Base-by-base conservation (phyloP, 2,329 filamentous ascomycete species). In the Seiridium cupressi region DNA sequence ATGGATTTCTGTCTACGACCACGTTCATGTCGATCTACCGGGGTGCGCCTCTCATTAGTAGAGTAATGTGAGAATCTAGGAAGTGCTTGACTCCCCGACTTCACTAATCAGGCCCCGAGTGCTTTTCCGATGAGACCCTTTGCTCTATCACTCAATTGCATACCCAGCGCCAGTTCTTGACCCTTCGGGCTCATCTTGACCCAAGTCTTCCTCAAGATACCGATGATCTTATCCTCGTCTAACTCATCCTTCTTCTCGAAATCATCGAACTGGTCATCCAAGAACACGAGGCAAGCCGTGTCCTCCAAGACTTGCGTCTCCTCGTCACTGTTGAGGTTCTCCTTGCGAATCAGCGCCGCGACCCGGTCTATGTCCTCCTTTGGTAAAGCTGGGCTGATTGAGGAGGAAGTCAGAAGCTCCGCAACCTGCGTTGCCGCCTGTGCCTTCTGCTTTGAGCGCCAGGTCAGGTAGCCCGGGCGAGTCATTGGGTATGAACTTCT, bases 191-290 rank as follows among this genome's bases (percentile, higher is more conserved):
- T 85, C 89, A 92, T 92, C 79, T 92, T 92, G 53, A 69, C 86
- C 89, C 89, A 92, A 11, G 89, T 91, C 82, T 92, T 92, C 66
- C 78, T 78, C 72, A 92, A 71, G 64, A 92, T 91, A 18, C 76
- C 77, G 26, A 94, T 72, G 61, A 92, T 86, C 81, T 95, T 96
- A 55, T 87, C 88, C 76, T 94, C 90, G 69, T 92, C 89, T 13
- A 82, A 72, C 58, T 88, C 82, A 35, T 84, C 82, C 70, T 83
- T 80, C 65, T 73, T 81, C 79, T 92, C 89, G 74, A 95, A 96
- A 55, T 84, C 85, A 68, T 93, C 92, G 64, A 96, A 90, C 71
- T 95, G 90, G 71, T 94, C 91, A 71, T 95, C 92, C 65, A 96
- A 76, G 72, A 96, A 96, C 35, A 96, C 92, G 59, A 96, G 76